A percentile compares a stretch with the other conserved stretches of the same genome.
phyloP scores from a whole-genome alignment of 73 alveolate genomes.

The Paramecium biaurelia region DNA sequence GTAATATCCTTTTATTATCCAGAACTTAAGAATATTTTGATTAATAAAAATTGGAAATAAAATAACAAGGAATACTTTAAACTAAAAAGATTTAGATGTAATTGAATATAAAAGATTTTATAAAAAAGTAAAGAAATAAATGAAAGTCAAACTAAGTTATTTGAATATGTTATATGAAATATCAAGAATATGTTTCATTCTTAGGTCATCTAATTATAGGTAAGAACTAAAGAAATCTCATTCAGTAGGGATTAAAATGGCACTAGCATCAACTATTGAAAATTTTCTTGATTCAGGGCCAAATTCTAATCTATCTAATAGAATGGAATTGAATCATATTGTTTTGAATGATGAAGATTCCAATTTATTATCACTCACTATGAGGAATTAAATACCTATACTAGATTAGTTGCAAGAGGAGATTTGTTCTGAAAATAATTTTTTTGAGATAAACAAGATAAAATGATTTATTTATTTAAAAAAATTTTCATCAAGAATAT shows the following conservation, averaged over 20 bases:
- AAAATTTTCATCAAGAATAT: not conserved
- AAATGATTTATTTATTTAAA: not conserved
- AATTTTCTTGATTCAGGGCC: not conserved
- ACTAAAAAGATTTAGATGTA: not conserved
- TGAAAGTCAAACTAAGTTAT: not conserved
- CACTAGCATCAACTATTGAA: not conserved
- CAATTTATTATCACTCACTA: not conserved
- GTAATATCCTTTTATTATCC: not conserved
- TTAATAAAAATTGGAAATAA: not conserved
- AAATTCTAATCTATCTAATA: not conserved
- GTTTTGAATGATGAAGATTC: not conserved
- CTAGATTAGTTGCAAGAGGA: not conserved
- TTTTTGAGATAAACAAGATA: not conserved
- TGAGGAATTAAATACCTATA: not conserved
- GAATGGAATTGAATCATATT: not conserved
- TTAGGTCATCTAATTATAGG: not conserved
- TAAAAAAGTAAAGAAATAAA: not conserved
- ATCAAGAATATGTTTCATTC: not conserved
- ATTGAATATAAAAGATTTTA: not conserved
- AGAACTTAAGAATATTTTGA: not conserved
- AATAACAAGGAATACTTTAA: not conserved
- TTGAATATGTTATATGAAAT: not conserved
- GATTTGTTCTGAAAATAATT: not conserved
- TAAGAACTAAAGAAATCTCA: not conserved
- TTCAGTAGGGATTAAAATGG: not conserved